Base-by-base conservation (phyloP, 2,329 filamentous ascomycete species). In the Beauveria scarabaeidicola region DNA sequence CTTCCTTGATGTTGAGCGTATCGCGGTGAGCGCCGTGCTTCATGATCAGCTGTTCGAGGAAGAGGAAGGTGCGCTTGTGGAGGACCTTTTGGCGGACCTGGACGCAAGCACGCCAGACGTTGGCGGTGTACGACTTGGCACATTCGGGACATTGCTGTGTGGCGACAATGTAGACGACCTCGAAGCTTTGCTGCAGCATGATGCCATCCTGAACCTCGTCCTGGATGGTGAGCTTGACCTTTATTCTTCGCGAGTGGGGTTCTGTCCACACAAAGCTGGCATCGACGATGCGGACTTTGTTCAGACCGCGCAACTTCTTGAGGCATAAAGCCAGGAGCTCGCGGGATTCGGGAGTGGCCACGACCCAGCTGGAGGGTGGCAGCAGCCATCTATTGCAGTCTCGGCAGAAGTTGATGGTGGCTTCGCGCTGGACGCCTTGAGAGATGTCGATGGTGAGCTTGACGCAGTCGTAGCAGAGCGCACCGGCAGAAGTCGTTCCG, bases 211-310 rank as follows among this genome's bases (percentile, higher is more conserved):
- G 81, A 2, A 86, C 82, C 23, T 79, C 74, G 62, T 85, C 83
- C 70, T 97, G 94, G 52, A 97, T 87, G 1, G 94, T 97, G 73
- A 99, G 87, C 78, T 97, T 97, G 73, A 97, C 87, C 76, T 92
- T 95, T 64, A 97, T 82, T 71, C 94, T 82, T 69, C 91, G 82
- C 67, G 92, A 97, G 77, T 99, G 94, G 11, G 94, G 93, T 74
- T 99, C 94, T 1, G 94, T 99, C 94, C 94, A 99, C 70, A 97
- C 89, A 71, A 97, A 99, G 68, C 86, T 89, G 51, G 94, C 94
- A 72, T 99, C 94, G 69, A 97, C 92, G 69, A 99, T 94, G 63
- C 94, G 84, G 66, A 96, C 90, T 77, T 94, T 96, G 72, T 87
- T 85, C 64, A 99, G 77, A 32, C 92, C 92, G 64, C 89, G 81